Evolutionary conservation across 345 rosid genomes (phyloP).

Genomic region (Litchi chinensis): DNA sequence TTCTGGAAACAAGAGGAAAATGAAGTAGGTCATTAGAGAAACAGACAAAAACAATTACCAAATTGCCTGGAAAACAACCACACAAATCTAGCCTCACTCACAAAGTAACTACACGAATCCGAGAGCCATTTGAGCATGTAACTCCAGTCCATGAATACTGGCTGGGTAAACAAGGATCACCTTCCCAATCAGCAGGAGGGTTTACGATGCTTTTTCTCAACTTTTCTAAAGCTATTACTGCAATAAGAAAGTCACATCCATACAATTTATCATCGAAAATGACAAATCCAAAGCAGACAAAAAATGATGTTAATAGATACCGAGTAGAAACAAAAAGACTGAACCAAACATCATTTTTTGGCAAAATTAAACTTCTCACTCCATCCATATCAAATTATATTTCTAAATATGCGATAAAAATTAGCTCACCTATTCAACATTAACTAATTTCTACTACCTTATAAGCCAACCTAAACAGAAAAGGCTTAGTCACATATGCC

Average conservation of each 20-base stretch:
- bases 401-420: not conserved
- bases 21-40: conserved; percentile 7
- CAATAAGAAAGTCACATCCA: conserved; percentile 17
- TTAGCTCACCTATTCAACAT: not conserved
- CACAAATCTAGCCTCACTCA: conserved; percentile 42
- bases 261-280: not conserved
- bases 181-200: conserved; percentile 78
- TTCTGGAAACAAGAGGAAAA: conserved; percentile 48
- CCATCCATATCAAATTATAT: not conserved
- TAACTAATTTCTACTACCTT: not conserved
- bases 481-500: not conserved
- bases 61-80: conserved; percentile 9
- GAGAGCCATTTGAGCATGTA: conserved; percentile 62
- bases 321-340: not conserved
- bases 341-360: conserved; percentile 2
- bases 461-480: conserved; percentile 5
- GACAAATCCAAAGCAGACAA: not conserved
- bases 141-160: conserved; percentile 82
- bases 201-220: conserved; percentile 51
- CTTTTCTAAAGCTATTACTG: conserved; percentile 59
- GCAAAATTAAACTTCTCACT: not conserved
- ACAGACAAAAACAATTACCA: not conserved
- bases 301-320: not conserved
- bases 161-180: conserved; percentile 86
- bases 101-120: conserved; percentile 70